A percentile compares a stretch with the other conserved stretches of the same genome.
Conservation (phyloP, 2,329 filamentous ascomycete genomes). For the Chlorencoelia australis region DNA sequence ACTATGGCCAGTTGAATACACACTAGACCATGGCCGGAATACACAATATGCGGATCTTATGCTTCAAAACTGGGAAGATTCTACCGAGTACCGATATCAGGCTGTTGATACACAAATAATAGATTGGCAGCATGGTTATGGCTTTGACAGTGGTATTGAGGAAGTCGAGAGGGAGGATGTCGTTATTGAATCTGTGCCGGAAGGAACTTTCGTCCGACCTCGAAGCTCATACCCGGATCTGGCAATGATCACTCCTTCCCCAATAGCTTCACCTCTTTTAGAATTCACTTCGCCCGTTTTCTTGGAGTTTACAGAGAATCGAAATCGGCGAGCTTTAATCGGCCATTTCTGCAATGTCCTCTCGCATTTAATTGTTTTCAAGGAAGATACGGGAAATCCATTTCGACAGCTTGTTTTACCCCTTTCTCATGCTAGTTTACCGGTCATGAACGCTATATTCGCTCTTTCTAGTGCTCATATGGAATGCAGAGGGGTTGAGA, state of each 20-base stretch:
- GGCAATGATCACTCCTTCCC: constrained; percentile 21
- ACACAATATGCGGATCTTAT: constrained; percentile 5
- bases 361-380: constrained; percentile 57
- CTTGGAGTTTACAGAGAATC: constrained; percentile 44
- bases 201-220: constrained; percentile 13
- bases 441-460: constrained; percentile 73
- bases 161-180: constrained; percentile 17
- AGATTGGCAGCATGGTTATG: constrained; percentile 15
- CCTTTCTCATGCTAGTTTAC: constrained; percentile 41
- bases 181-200: constrained; percentile 1
- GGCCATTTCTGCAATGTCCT: constrained; percentile 55
- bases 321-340: constrained; percentile 45
- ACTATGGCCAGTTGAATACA: constrained; percentile 17
- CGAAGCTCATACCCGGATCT: constrained; percentile 25
- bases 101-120: constrained; percentile 13
- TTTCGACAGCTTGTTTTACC: constrained; percentile 54
- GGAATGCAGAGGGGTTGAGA: constrained; percentile 50
- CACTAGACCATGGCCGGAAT: constrained; percentile 10
- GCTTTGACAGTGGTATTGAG: constrained; percentile 17
- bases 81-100: constrained; percentile 14
- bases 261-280: constrained; percentile 26
- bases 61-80: constrained; percentile 15
- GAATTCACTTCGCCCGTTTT: constrained; percentile 44
- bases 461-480: constrained; percentile 77
- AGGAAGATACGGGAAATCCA: constrained; percentile 51